Evolutionary conservation across 306 rosid species (phyloP).

Genomic region (Prinsepia uniflora): DNA sequence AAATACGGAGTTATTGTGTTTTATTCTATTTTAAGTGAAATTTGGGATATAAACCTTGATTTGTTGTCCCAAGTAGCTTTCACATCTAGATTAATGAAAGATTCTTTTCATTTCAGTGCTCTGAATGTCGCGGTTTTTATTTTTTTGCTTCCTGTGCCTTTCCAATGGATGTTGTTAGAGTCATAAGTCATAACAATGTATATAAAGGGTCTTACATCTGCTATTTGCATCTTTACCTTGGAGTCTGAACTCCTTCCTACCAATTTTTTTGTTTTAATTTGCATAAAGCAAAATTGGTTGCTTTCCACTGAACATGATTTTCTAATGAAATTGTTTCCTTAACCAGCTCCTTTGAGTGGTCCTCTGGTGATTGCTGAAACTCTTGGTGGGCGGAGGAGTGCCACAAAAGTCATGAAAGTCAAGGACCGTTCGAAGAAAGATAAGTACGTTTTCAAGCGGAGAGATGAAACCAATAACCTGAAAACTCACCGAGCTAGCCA

Average conservation of each 20-base stretch:
- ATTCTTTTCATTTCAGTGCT: background rate
- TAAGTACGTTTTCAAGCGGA: conserved; percentile 78
- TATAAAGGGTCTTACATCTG: background rate
- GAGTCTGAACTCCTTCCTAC: background rate
- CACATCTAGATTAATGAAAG: background rate
- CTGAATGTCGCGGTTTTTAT: background rate
- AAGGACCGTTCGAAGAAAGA: conserved; percentile 79
- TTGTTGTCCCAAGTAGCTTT: background rate
- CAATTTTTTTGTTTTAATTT: background rate
- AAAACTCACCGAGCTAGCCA: conserved; percentile 17
- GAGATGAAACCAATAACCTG: conserved; percentile 57
- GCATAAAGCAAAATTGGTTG: background rate
- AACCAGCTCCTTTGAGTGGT: conserved; percentile 92
- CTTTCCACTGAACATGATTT: background rate
- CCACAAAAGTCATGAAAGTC: conserved; percentile 54
- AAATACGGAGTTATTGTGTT: background rate
- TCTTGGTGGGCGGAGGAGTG: conserved; percentile 56
- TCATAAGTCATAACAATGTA: background rate
- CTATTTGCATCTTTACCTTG: background rate
- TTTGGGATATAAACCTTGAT: background rate
- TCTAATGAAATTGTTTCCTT: conserved; percentile 35
- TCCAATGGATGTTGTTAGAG: background rate
- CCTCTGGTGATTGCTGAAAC: conserved; percentile 87
- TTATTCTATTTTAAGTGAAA: background rate
- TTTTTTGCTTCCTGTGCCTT: background rate